These are phyloP conservation scores for Pisolithus albus DNA, from an alignment of 768 basidiomycete species.

Conservation along the genomic window DNA sequence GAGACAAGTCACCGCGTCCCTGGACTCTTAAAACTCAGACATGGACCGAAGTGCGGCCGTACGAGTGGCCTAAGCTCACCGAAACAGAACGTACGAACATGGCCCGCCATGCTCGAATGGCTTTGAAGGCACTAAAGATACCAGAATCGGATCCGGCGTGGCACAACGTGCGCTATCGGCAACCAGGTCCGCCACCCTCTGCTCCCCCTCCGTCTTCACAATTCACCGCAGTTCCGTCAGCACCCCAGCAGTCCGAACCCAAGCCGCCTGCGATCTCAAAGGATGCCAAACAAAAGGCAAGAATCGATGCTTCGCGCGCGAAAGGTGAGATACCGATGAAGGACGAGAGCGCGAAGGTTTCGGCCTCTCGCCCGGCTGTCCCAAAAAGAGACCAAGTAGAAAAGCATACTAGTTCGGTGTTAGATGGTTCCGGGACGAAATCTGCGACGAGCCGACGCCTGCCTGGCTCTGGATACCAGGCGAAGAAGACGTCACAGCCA, in stretches of 20 bases:
- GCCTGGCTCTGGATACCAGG: slow-evolving; percentile 46
- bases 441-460: slow-evolving; percentile 25
- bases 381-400: slow-evolving; percentile 23
- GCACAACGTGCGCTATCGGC: slow-evolving; percentile 42
- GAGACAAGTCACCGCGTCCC: slow-evolving; percentile 30
- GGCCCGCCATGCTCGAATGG: slow-evolving; percentile 45
- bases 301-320: slow-evolving; percentile 14
- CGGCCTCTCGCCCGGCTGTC: slow-evolving; percentile 27
- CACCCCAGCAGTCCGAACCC: slow-evolving; percentile 22
- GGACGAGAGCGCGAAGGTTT: slow-evolving; percentile 25
- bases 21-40: slow-evolving; percentile 51
- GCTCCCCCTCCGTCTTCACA: slow-evolving; percentile 12
- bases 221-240: not conserved
- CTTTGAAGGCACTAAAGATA: slow-evolving; percentile 45
- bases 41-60: slow-evolving; percentile 69
- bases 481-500: slow-evolving; percentile 27
- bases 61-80: slow-evolving; percentile 47
- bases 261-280: slow-evolving; percentile 42
- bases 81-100: slow-evolving; percentile 43
- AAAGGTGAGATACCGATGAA: slow-evolving; percentile 38
- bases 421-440: slow-evolving; percentile 11
- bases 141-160: slow-evolving; percentile 58
- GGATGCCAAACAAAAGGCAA: slow-evolving; percentile 38
- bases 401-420: slow-evolving; percentile 12
- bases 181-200: slow-evolving; percentile 9